phyloP scores from a whole-genome alignment of 2,329 filamentous ascomycete genomes.

The Trichoderma gracile region DNA sequence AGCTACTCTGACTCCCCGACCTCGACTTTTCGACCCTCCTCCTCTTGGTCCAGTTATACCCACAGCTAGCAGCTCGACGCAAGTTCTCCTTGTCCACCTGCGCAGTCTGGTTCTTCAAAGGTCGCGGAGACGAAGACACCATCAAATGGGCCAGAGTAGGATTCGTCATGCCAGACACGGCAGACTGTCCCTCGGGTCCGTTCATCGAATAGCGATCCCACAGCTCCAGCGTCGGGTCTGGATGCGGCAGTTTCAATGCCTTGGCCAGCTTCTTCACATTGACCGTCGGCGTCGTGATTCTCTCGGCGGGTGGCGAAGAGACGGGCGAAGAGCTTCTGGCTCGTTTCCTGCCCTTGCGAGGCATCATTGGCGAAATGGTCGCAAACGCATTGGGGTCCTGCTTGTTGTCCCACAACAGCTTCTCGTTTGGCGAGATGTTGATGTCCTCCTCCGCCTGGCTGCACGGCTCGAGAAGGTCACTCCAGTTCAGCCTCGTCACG shows the following conservation, averaged over 20 bases:
- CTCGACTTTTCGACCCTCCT: constrained; percentile 58
- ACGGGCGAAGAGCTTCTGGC: constrained; percentile 72
- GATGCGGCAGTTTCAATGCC: constrained; percentile 64
- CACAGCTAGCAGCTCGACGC: constrained; percentile 68
- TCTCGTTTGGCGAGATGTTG: constrained; percentile 59
- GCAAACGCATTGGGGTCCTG: constrained; percentile 45
- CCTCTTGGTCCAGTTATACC: constrained; percentile 70
- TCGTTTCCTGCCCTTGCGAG: constrained; percentile 61
- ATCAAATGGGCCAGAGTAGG: constrained; percentile 65
- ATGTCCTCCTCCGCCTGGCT: constrained; percentile 47
- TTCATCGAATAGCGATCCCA: constrained; percentile 72
- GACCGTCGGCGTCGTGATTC: constrained; percentile 48
- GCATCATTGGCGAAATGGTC: constrained; percentile 51
- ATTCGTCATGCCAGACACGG: constrained; percentile 50
- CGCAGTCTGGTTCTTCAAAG: constrained; percentile 47
- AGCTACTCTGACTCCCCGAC: constrained; percentile 38
- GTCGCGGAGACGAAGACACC: constrained; percentile 69
- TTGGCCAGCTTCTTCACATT: constrained; percentile 61
- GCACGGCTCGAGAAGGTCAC: constrained; percentile 55
- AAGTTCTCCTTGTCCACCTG: constrained; percentile 49
- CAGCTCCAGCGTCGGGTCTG: constrained; percentile 71
- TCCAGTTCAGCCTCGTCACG: constrained; percentile 55
- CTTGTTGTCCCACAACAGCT: constrained; percentile 61
- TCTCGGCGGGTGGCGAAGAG: constrained; percentile 62
- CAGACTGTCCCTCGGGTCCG: constrained; percentile 45